These are phyloP conservation scores for Sugiyamaella americana DNA, from an alignment of 805 yeast species.

Conservation along the genomic window DNA sequence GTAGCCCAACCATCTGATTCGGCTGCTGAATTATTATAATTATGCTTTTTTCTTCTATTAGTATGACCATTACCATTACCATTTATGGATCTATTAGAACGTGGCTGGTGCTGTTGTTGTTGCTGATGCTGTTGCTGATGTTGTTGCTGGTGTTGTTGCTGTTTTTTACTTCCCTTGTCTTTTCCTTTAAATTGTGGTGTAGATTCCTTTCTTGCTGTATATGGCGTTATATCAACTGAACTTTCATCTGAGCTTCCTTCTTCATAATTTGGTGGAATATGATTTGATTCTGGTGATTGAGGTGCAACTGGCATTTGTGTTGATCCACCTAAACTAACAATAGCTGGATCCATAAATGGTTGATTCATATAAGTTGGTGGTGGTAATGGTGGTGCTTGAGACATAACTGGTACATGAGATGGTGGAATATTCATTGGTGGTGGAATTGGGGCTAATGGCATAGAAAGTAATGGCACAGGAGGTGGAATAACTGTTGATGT, in stretches of 20 bases:
- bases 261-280: not conserved
- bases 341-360: slow-evolving; percentile 13
- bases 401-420: slow-evolving; percentile 1
- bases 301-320: slow-evolving; percentile 4
- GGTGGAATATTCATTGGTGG: not conserved
- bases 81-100: not conserved
- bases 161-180: slow-evolving; percentile 2
- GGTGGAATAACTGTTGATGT: too few species aligned
- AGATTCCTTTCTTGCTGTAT: not conserved
- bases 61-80: too few species aligned
- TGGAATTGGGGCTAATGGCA: not conserved
- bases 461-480: too few species aligned
- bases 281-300: not conserved
- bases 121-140: not conserved
- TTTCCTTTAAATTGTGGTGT: not conserved
- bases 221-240: not conserved
- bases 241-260: slow-evolving; percentile 6
- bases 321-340: not conserved
- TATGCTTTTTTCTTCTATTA: not conserved
- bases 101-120: not conserved
- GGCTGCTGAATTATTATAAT: not conserved
- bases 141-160: not conserved
- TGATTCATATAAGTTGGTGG: not conserved
- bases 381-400: not conserved
- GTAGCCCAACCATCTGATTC: slow-evolving; percentile 22